These are phyloP conservation scores for Clavispora fructus DNA, from an alignment of 805 yeast species.

Conservation along the genomic window DNA sequence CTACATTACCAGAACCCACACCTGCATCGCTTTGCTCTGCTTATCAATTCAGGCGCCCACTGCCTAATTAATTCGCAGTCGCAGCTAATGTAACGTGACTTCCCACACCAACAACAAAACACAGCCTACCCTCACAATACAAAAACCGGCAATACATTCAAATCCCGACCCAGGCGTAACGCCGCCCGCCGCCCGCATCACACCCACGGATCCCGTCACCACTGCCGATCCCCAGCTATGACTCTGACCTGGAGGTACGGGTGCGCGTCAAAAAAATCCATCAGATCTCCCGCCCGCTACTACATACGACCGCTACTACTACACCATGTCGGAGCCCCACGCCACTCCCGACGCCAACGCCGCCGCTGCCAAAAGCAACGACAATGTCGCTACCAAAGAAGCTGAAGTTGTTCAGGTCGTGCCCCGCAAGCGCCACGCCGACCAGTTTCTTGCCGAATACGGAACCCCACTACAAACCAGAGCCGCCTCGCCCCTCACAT, in stretches of 20 bases:
- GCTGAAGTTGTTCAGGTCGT: conserved; percentile 9
- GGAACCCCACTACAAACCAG: conserved; percentile 65
- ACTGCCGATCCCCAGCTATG: neutral
- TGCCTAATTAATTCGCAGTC: neutral
- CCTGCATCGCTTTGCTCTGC: no score
- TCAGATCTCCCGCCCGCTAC: neutral
- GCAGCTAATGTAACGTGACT: neutral
- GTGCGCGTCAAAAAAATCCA: neutral
- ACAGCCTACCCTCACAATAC: neutral
- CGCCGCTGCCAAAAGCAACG: neutral
- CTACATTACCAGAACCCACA: no score
- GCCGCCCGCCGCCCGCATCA: neutral
- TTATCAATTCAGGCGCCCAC: no score
- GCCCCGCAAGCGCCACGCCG: conserved; percentile 10
- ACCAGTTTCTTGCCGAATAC: conserved; percentile 7
- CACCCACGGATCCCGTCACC: neutral
- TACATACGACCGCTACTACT: neutral
- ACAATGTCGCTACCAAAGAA: neutral
- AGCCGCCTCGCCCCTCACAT: conserved; percentile 77
- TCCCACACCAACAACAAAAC: neutral
- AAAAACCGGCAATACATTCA: no score
- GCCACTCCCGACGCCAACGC: neutral
- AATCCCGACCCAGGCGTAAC: no score
- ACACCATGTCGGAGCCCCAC: neutral
- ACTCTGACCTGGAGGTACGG: neutral